phyloP scores from a whole-genome alignment of 495 filamentous ascomycete species.

The Aspergillus biplanus region DNA sequence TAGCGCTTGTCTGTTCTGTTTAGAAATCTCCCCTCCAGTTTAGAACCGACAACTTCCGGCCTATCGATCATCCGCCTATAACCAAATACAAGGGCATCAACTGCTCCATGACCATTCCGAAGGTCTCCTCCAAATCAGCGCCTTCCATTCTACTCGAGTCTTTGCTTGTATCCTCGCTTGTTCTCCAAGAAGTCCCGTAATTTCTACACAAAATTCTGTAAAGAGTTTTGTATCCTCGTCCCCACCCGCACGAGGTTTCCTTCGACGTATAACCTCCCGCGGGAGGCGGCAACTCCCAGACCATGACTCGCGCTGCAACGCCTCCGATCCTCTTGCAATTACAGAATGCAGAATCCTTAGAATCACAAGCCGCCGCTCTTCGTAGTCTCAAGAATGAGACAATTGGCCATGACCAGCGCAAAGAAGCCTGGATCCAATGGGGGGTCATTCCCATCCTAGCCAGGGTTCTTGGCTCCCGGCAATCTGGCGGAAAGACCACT shows the following conservation, averaged over 20 bases:
- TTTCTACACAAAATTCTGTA: background rate
- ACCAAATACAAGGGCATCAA: background rate
- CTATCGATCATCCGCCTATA: constrained; percentile 8
- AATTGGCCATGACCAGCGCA: constrained; percentile 85
- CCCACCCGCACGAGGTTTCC: background rate
- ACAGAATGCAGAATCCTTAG: constrained; percentile 59
- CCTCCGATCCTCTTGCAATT: constrained; percentile 66
- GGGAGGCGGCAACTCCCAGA: constrained; percentile 42
- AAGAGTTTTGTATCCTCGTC: background rate
- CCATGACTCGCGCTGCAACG: constrained; percentile 52
- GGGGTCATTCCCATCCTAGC: constrained; percentile 73
- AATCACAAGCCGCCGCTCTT: constrained; percentile 66
- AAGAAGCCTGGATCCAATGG: constrained; percentile 70
- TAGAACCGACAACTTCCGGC: background rate
- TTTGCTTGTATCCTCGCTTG: background rate
- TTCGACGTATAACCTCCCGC: constrained; percentile 18
- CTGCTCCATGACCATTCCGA: constrained; percentile 1
- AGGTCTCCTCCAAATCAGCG: constrained; percentile 10
- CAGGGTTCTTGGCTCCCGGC: constrained; percentile 54
- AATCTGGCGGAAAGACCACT: constrained; percentile 41
- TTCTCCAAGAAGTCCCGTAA: background rate
- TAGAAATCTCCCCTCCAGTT: background rate
- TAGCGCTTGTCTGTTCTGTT: background rate
- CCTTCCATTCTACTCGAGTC: constrained; percentile 4
- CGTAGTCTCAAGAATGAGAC: constrained; percentile 83